phyloP scores from a whole-genome alignment of 768 basidiomycete genomes.

The Agrocybe chaxingu region DNA sequence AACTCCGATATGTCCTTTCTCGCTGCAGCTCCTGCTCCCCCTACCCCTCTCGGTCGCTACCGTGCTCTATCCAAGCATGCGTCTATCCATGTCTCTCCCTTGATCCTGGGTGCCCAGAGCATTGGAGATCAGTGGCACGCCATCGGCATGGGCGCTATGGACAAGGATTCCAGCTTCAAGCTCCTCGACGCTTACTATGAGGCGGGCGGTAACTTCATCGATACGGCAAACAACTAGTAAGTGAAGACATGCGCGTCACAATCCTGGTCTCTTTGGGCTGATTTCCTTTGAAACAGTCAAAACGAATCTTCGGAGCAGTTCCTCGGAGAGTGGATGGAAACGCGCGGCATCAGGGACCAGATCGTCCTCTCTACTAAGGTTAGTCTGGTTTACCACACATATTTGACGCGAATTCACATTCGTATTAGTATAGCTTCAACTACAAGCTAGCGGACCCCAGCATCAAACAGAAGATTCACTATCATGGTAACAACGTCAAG shows the following conservation, averaged over 20 bases:
- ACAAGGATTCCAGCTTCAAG: slow-evolving; percentile 35
- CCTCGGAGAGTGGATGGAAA: slow-evolving; percentile 41
- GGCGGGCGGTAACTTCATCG: slow-evolving; percentile 40
- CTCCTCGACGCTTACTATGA: slow-evolving; percentile 38
- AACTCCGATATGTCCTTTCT: too few relatives aligned
- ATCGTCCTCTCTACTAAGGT: slow-evolving; percentile 35
- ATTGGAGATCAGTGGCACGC: slow-evolving; percentile 41
- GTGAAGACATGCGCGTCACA: too few relatives aligned
- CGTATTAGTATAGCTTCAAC: slow-evolving; percentile 20
- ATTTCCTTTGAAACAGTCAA: slow-evolving; percentile 17
- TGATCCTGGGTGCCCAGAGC: slow-evolving; percentile 18
- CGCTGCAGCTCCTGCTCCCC: too few relatives aligned
- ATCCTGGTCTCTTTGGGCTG: not conserved
- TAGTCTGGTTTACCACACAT: too few relatives aligned
- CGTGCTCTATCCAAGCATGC: too few relatives aligned
- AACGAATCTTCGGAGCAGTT: slow-evolving; percentile 34
- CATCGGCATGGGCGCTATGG: slow-evolving; percentile 27
- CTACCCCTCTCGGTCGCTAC: too few relatives aligned
- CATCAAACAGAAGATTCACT: slow-evolving; percentile 30
- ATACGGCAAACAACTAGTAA: slow-evolving; percentile 37
- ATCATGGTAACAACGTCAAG: too few relatives aligned
- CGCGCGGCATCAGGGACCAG: slow-evolving; percentile 33
- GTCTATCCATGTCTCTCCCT: too few relatives aligned
- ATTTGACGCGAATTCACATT: too few relatives aligned
- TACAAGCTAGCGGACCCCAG: slow-evolving; percentile 21